These are phyloP conservation scores for Suhomyces bolitotheri DNA, from an alignment of 1,139 yeast species.

Conservation along the genomic window DNA sequence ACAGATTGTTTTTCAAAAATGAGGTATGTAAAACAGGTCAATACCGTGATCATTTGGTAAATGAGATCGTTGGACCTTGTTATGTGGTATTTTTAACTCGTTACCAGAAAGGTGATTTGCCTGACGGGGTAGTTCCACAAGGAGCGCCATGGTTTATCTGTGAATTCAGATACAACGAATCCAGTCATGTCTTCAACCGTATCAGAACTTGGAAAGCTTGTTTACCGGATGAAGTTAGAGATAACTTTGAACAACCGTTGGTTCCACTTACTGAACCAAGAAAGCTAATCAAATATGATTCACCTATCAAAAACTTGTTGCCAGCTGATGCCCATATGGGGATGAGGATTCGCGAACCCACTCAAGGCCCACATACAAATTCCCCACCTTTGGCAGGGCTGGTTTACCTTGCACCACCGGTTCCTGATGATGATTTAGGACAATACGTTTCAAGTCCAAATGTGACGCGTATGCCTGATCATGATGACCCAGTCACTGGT, in stretches of 20 bases:
- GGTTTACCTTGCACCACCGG: slow-evolving; percentile 75
- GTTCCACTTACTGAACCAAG: slow-evolving; percentile 54
- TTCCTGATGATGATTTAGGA: slow-evolving; percentile 76
- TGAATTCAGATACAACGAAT: slow-evolving; percentile 91
- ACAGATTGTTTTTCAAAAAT: slow-evolving; percentile 83
- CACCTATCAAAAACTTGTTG: slow-evolving; percentile 78
- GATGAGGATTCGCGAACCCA: slow-evolving; percentile 82
- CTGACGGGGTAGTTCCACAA: slow-evolving; percentile 56
- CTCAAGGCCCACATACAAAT: slow-evolving; percentile 65
- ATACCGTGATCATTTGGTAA: slow-evolving; percentile 88
- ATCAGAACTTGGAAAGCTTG: slow-evolving; percentile 99
- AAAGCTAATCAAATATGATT: slow-evolving; percentile 70
- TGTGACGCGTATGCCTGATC: slow-evolving; percentile 56
- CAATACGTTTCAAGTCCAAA: slow-evolving; percentile 60
- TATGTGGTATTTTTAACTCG: slow-evolving; percentile 93
- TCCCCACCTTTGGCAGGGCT: slow-evolving; percentile 95
- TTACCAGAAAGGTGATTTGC: slow-evolving; percentile 93
- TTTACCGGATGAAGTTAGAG: slow-evolving; percentile 93
- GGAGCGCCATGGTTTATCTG: slow-evolving; percentile 90
- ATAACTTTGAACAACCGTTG: slow-evolving; percentile 79
- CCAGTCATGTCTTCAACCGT: slow-evolving; percentile 85
- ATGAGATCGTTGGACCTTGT: slow-evolving; percentile 89
- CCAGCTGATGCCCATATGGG: slow-evolving; percentile 70
- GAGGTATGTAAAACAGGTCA: slow-evolving; percentile 97
- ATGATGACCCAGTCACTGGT: slow-evolving; percentile 50